Percentiles rank a stretch among this genome's conserved stretches.
phyloP scores from a whole-genome alignment of 1,284 basidiomycete genomes.

The Boletellus sp. region DNA sequence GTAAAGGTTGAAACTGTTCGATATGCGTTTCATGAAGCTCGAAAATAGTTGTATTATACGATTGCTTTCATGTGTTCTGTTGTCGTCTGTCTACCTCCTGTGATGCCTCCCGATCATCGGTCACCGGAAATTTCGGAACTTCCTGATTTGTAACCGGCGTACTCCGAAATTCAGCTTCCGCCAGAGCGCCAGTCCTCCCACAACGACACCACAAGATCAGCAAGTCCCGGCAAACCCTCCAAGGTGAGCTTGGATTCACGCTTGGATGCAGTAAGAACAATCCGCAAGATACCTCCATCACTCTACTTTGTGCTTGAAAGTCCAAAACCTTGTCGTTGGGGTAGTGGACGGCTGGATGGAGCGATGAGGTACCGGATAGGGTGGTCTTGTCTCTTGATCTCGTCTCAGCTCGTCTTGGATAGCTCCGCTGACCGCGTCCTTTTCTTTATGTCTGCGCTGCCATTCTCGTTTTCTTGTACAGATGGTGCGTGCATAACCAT shows the following conservation, averaged over 20 bases:
- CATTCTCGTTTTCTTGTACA: conserved; percentile 20
- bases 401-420: conserved; percentile 6
- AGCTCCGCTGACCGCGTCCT: conserved; percentile 23
- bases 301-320: conserved; percentile 11
- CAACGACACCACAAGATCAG: conserved; percentile 16
- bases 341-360: conserved; percentile 42
- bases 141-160: conserved; percentile 12
- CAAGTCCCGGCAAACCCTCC: conserved; percentile 40
- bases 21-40: too few relatives aligned
- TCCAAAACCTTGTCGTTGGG: conserved; percentile 18
- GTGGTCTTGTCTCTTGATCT: conserved; percentile 9
- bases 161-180: conserved; percentile 29
- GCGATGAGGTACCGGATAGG: conserved; percentile 40
- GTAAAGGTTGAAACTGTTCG: too few relatives aligned
- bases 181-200: conserved; percentile 8
- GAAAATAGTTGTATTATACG: too few relatives aligned
- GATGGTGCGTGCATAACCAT: conserved; percentile 45
- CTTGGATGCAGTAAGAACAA: conserved; percentile 11
- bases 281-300: conserved; percentile 8
- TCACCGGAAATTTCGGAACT: not conserved
- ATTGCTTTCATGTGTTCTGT: too few relatives aligned
- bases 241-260: conserved; percentile 52
- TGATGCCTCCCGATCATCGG: too few relatives aligned
- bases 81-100: too few relatives aligned
- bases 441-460: not conserved